Evolutionary conservation across 805 yeast species (phyloP).

Genomic region (Schwanniomyces sp.): DNA sequence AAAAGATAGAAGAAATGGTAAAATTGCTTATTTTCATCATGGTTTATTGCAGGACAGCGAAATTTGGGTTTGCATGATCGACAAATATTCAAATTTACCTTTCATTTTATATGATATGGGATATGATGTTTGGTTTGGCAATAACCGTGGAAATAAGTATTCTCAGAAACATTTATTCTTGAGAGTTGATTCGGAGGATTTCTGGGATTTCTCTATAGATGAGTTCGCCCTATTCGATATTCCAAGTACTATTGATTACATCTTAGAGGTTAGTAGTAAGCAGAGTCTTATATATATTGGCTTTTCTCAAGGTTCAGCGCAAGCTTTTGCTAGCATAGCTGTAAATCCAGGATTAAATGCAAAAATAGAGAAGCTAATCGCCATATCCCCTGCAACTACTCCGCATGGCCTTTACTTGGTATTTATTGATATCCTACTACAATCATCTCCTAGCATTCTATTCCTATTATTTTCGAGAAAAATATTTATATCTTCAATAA

Average conservation of each 20-base stretch:
- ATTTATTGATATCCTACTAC: conserved; percentile 70
- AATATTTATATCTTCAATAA: conserved; percentile 75
- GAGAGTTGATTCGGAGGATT: conserved; percentile 42
- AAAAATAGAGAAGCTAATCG: conserved; percentile 61
- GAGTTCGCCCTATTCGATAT: conserved; percentile 91
- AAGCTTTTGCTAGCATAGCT: conserved; percentile 81
- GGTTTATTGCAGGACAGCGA: too few relatives aligned
- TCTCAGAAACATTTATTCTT: conserved; percentile 65
- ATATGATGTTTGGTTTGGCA: conserved; percentile 91
- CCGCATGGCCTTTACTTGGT: conserved; percentile 82
- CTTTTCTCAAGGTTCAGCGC: conserved; percentile 93
- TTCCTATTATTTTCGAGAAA: conserved; percentile 71
- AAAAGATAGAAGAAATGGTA: too few relatives aligned
- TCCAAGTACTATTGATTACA: conserved; percentile 77
- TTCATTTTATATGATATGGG: conserved; percentile 76
- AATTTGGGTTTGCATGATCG: conserved; percentile 56
- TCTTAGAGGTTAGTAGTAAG: conserved; percentile 50
- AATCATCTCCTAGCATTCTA: conserved; percentile 73
- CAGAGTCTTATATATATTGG: conserved; percentile 69
- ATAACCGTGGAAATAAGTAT: conserved; percentile 66
- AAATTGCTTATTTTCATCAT: too few relatives aligned
- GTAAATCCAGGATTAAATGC: conserved; percentile 61
- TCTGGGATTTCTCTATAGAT: conserved; percentile 91
- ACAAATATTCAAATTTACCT: conserved; percentile 53
- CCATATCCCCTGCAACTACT: conserved; percentile 91